A percentile compares a stretch with the other conserved stretches of the same genome.
Conservation (phyloP, 345 rosid genomes). For the Garcia nutans region DNA sequence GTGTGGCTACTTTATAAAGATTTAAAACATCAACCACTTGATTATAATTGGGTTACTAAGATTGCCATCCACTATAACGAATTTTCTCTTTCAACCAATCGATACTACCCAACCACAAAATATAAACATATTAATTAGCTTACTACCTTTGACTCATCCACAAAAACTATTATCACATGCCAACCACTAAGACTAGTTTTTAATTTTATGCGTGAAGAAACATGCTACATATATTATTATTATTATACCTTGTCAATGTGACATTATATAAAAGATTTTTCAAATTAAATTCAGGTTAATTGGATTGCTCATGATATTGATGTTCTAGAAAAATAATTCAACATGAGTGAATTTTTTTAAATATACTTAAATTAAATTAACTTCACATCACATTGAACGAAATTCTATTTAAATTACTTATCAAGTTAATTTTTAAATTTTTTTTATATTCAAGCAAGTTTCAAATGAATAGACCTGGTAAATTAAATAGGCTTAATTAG, state of each 20-base stretch:
- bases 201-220: neutral
- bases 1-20: conserved; percentile 2
- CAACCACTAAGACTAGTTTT: neutral
- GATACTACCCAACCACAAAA: neutral
- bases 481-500: too few species aligned
- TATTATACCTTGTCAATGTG: neutral
- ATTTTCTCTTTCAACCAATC: conserved; percentile 6
- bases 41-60: neutral
- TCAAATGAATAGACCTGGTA: too few species aligned
- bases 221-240: too few species aligned
- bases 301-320: too few species aligned
- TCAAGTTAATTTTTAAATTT: too few species aligned
- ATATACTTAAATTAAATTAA: too few species aligned
- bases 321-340: too few species aligned
- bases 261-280: neutral
- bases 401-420: too few species aligned
- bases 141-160: conserved; percentile 21
- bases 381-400: too few species aligned
- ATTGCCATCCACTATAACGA: conserved; percentile 18
- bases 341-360: too few species aligned
- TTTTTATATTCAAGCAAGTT: too few species aligned
- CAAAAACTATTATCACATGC: conserved; percentile 15
- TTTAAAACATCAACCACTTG: conserved; percentile 9
- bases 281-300: too few species aligned
- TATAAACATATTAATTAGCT: neutral